Base-by-base conservation (phyloP, 2,329 filamentous ascomycete genomes). In the Penicillium nordicum region DNA sequence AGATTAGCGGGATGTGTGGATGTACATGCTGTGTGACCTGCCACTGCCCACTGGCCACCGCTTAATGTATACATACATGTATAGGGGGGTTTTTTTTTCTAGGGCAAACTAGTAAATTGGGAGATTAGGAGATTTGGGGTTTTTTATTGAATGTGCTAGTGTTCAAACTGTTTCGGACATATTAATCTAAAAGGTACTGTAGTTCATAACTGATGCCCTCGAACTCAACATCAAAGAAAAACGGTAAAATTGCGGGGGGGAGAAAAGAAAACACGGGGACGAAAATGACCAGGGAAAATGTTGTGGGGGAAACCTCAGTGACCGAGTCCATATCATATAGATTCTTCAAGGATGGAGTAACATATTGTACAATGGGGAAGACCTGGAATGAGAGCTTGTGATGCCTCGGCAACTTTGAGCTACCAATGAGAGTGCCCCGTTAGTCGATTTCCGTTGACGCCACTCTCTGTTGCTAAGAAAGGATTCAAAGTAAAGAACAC, bases 321-420 rank as follows among this genome's bases (percentile, higher is more conserved):
- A 43, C 16, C 16, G 14, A 44, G 27, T 44, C 42, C 27, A 2
- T 44, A 21, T 11, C 32, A 40, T 16, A 18, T 34, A 37, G 16
- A 16, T 27, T 30, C 38, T 27, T 36, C 40, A 41, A 1, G 12
- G 30, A 32, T 32, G 44, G 30, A 38, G 25, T 27, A 18, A 18
- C 3, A 21, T 21, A 21, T 21, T 21, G 36, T 10, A 11, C 8
- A n/a, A 37, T 8, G 12, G 21, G 25, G 12, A 38, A 37, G 45
- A 32, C 40, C 25, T 44, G 16, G 32, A 34, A 34, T 27, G 23
- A 27, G 14, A 46, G 50, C 61, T 59, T 59, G 61, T 63, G 61
- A 63, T 63, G 53, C 61, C 61, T 58, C 54, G 61, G 61, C 12
- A 63, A 51, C 41, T 63, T 38, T 23, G 46, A 57, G 41, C 25